Percentiles rank a stretch among this genome's conserved stretches.
Conservation (phyloP, 208 protist species). For the Crithidia bombi region DNA sequence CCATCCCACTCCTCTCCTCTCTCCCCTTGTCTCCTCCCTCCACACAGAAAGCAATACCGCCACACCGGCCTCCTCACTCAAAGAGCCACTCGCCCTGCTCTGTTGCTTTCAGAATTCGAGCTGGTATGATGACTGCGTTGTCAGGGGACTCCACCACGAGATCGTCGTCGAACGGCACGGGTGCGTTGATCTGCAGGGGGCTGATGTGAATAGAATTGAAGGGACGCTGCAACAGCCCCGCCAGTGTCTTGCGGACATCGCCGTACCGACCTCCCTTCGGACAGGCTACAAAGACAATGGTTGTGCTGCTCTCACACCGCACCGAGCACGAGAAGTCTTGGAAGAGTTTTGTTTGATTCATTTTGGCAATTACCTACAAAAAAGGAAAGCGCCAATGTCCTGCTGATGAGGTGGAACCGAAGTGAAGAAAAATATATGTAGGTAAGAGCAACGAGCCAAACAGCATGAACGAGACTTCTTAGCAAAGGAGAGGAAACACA, state of each 20-base stretch:
- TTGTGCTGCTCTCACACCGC: constrained; percentile 54
- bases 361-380: constrained; percentile 11
- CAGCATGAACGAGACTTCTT: too few species aligned
- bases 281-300: constrained; percentile 70
- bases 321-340: constrained; percentile 61
- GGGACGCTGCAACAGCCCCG: constrained; percentile 50
- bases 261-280: constrained; percentile 58
- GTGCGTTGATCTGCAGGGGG: constrained; percentile 6
- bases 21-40: too few species aligned
- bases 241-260: constrained; percentile 77
- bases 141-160: constrained; percentile 32
- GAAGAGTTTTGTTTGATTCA: constrained; percentile 53
- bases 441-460: too few species aligned
- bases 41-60: too few species aligned
- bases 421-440: neutral
- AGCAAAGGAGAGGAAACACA: too few species aligned
- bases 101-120: constrained; percentile 43
- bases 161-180: constrained; percentile 39
- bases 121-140: constrained; percentile 43
- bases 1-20: too few species aligned
- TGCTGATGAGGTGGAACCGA: neutral
- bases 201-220: constrained; percentile 50
- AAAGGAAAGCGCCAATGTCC: constrained; percentile 9
- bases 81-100: constrained; percentile 41
- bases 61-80: constrained; percentile 23